Conservation (phyloP, 768 basidiomycete species). For the Leccinum olivaceopallidum region DNA sequence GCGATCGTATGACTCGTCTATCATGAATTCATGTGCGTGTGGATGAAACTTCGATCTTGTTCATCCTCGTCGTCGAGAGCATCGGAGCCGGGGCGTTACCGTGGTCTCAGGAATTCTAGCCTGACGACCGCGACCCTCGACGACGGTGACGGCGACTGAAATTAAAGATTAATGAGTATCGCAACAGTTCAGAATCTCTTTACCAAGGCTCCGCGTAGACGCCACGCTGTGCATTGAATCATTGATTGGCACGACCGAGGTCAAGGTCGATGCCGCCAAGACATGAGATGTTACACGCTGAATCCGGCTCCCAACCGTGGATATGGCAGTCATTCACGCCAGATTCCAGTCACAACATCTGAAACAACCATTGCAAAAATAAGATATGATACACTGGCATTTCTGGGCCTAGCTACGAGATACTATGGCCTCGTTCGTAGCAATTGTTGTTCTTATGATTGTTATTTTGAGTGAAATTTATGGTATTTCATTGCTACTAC, state of each 20-base stretch:
- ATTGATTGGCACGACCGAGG: not conserved
- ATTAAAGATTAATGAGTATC: not conserved
- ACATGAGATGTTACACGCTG: not conserved
- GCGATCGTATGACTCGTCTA: not conserved
- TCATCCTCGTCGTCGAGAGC: not conserved
- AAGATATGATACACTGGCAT: no score
- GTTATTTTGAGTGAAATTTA: no score
- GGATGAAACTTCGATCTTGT: not conserved
- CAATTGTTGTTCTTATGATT: no score
- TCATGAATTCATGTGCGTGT: not conserved
- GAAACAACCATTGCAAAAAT: no score
- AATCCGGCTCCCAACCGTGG: not conserved
- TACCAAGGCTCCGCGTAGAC: not conserved
- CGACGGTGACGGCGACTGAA: not conserved
- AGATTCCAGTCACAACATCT: no score
- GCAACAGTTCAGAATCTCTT: not conserved
- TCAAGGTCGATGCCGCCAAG: not conserved
- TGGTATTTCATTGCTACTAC: no score
- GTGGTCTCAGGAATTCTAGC: not conserved
- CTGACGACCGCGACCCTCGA: not conserved
- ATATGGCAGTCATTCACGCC: no score
- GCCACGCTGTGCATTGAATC: not conserved
- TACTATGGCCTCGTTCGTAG: no score
- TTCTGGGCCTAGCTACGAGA: no score
- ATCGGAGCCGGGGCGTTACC: not conserved